These are phyloP conservation scores for Flaveria robusta DNA, from an alignment of 129 eudicot species.

Conservation along the genomic window DNA sequence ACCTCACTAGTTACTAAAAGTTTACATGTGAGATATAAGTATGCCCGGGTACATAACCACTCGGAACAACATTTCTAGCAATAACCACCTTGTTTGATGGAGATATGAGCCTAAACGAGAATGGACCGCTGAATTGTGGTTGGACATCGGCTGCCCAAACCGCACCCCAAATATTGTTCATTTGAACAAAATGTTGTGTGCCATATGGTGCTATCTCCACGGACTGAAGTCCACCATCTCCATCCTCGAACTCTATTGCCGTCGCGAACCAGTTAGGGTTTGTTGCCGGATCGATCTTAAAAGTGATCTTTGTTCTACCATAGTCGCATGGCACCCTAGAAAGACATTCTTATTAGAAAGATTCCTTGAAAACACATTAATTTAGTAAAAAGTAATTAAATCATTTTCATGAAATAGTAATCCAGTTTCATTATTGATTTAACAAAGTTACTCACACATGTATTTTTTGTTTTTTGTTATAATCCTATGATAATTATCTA, in stretches of 20 bases:
- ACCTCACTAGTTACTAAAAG: slow-evolving; percentile 26
- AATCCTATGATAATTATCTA: too few relatives aligned
- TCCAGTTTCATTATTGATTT: too few relatives aligned
- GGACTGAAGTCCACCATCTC: slow-evolving; percentile 42
- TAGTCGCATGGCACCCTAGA: slow-evolving; percentile 44
- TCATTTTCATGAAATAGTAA: too few relatives aligned
- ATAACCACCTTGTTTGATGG: slow-evolving; percentile 5
- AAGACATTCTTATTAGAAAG: neutral
- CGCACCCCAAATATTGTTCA: slow-evolving; percentile 54
- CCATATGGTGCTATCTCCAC: slow-evolving; percentile 41
- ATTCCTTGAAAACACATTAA: neutral
- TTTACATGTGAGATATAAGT: slow-evolving; percentile 43
- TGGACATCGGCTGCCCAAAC: slow-evolving; percentile 43
- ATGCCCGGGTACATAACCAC: slow-evolving; percentile 31
- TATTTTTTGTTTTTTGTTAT: too few relatives aligned
- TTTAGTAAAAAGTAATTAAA: neutral
- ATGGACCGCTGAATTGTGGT: slow-evolving; percentile 31
- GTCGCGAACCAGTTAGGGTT: slow-evolving; percentile 50
- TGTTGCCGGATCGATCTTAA: slow-evolving; percentile 37
- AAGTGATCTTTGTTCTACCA: slow-evolving; percentile 35
- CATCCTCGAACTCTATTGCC: slow-evolving; percentile 31
- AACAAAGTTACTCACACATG: too few relatives aligned
- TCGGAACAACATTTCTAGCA: slow-evolving; percentile 47
- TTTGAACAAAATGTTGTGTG: slow-evolving; percentile 18
- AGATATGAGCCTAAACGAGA: slow-evolving; percentile 41